Evolutionary conservation across 345 rosid species (phyloP), one percentile per base, ranked within the genome.

Genomic region (Populus davidiana): DNA sequence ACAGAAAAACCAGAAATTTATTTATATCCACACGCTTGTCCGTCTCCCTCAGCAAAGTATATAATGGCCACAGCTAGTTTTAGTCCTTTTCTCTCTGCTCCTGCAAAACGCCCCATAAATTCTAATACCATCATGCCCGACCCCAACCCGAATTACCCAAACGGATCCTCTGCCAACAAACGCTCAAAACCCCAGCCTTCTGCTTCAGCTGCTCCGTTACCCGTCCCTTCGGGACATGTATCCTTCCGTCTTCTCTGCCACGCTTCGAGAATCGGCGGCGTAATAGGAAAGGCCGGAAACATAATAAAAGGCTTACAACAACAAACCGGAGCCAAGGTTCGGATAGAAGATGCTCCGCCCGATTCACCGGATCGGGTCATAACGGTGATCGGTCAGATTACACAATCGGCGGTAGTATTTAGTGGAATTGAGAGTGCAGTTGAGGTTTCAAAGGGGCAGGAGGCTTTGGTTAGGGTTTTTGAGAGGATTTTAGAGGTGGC

Each of bases 231-330:
- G 5, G 93, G 91, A 2, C 92, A 91, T 81, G 93, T 84, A 33
- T 77, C 89, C 41, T 91, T 94, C 83, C 92, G 97, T 38, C 83
- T 93, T 70, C 91, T 93, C 20, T 91, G 95, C 75, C 93, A 89
- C 71, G 75, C 86, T 16, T 89, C 95, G 2, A 89, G 91, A 12
- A 85, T 94, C 70, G 97, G 97, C 6, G 97, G 97, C 61, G 87
- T 94, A 66, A 94, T 94, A 31, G 98, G 98, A 0, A 94, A 89
- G 87, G 86, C 97, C 14, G 98, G 98, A 29, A 82, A 47, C 75
- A 82, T 91, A 56, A 90, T 94, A 87, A 94, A 94, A 83, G 91
- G 88, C 80, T 92, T 94, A 9, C 97, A 91, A 82, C 91, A 87
- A 75, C 78, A 83, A 68, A 93, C 92, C 33, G 93, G 92, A 25